Conservation (phyloP, 176 grass and related monocot species). For the Aegilops tauschii region DNA sequence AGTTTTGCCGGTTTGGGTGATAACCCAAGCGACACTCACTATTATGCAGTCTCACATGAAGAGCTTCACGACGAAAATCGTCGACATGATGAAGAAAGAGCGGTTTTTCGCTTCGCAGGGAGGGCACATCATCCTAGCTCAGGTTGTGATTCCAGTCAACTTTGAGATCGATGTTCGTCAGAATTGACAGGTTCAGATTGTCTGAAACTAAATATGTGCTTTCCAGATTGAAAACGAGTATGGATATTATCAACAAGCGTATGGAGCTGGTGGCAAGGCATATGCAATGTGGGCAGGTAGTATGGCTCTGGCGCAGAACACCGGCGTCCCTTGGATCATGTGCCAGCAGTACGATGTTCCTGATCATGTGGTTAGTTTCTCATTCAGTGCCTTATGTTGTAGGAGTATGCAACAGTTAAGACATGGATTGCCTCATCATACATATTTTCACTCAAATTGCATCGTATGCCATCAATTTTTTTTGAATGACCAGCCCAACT, state of each 20-base stretch:
- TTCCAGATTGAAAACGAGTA: conserved; percentile 96
- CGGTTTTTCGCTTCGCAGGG: conserved; percentile 81
- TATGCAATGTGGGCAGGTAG: conserved; percentile 96
- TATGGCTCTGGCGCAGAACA: conserved; percentile 88
- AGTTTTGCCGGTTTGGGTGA: background rate
- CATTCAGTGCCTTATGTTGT: background rate
- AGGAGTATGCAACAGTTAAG: background rate
- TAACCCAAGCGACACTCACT: too few species aligned
- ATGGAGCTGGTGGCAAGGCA: conserved; percentile 61
- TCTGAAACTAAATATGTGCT: background rate
- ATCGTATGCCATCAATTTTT: background rate
- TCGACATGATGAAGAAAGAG: conserved; percentile 91
- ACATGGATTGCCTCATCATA: background rate
- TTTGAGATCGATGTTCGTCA: background rate
- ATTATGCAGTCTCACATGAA: conserved; percentile 65
- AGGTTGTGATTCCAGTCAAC: conserved; percentile 28
- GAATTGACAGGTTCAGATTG: background rate
- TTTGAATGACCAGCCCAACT: background rate
- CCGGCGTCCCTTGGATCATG: conserved; percentile 93
- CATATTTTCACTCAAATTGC: background rate
- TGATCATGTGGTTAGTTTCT: conserved; percentile 69
- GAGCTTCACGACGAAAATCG: conserved; percentile 76
- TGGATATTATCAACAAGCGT: conserved; percentile 45
- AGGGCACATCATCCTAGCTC: conserved; percentile 90
- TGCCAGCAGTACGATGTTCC: conserved; percentile 86